phyloP scores from a whole-genome alignment of 768 basidiomycete species.

The Dentipellis fragilis region DNA sequence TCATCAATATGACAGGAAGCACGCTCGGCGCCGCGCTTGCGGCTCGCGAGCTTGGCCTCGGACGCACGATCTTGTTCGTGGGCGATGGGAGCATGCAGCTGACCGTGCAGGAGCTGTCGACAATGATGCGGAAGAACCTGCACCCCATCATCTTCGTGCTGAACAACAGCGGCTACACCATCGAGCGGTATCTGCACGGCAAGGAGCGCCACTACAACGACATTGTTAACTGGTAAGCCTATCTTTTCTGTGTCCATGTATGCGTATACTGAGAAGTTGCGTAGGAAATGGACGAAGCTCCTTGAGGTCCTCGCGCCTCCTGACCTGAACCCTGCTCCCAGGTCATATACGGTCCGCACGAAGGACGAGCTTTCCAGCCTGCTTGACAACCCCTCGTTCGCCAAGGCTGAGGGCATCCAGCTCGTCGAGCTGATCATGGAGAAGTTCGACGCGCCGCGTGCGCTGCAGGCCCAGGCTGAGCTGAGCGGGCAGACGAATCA shows the following conservation, averaged over 20 bases:
- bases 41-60: constrained; percentile 48
- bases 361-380: constrained; percentile 60
- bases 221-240: constrained; percentile 56
- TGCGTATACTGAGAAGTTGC: neutral
- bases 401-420: constrained; percentile 55
- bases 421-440: constrained; percentile 77
- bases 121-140: constrained; percentile 65
- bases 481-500: constrained; percentile 41
- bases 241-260: neutral
- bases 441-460: constrained; percentile 58
- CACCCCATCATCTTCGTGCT: constrained; percentile 80
- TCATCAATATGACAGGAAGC: constrained; percentile 34
- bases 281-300: constrained; percentile 55
- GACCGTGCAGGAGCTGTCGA: constrained; percentile 74
- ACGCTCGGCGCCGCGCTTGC: constrained; percentile 76
- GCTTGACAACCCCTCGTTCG: constrained; percentile 54
- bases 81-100: constrained; percentile 83
- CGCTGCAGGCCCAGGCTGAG: constrained; percentile 47
- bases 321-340: constrained; percentile 35
- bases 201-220: constrained; percentile 74
- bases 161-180: constrained; percentile 79
- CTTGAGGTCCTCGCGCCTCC: constrained; percentile 48
- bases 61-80: constrained; percentile 73
- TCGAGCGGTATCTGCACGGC: constrained; percentile 74
- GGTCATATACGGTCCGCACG: constrained; percentile 57